Evolutionary conservation across 768 basidiomycete species (phyloP).

Genomic region (Suillus ampliporus): DNA sequence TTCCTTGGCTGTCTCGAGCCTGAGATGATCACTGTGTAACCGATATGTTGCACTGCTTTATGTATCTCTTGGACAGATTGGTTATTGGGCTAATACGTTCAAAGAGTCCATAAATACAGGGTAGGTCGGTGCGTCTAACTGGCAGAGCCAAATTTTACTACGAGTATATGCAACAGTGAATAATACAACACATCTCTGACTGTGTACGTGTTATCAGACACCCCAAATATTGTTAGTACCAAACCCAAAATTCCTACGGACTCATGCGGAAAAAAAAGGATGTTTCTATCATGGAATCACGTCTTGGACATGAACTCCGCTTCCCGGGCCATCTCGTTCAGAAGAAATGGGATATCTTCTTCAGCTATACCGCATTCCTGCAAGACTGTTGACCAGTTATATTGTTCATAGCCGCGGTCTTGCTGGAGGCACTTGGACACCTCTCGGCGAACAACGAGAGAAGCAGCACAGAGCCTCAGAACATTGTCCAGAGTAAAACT

Average conservation of each 20-base stretch:
- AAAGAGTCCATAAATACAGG: not conserved
- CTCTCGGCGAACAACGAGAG: conserved; percentile 24
- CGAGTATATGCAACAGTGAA: not conserved
- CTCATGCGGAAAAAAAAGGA: not conserved
- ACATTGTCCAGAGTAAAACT: conserved; percentile 28
- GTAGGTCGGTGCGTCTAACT: not conserved
- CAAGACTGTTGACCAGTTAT: conserved; percentile 33
- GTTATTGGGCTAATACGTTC: not conserved
- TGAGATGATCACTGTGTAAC: not conserved
- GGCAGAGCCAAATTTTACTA: not conserved
- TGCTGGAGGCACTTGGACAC: conserved; percentile 31
- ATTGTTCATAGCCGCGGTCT: conserved; percentile 30
- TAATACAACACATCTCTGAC: not conserved
- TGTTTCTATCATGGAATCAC: not conserved
- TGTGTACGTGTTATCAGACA: too few relatives aligned
- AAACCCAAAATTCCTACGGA: not conserved
- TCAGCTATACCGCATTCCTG: conserved; percentile 25
- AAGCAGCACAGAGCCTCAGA: conserved; percentile 21
- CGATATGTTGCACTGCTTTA: not conserved
- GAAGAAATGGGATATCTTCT: conserved; percentile 21
- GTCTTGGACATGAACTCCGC: conserved; percentile 17
- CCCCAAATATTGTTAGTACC: not conserved
- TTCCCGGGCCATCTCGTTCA: conserved; percentile 34
- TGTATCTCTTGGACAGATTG: not conserved
- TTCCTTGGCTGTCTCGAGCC: too few relatives aligned